Percentiles rank a stretch among this genome's conserved stretches.
phyloP scores from a whole-genome alignment of 2,329 filamentous ascomycete species.

The Arthrobotrys iridis region DNA sequence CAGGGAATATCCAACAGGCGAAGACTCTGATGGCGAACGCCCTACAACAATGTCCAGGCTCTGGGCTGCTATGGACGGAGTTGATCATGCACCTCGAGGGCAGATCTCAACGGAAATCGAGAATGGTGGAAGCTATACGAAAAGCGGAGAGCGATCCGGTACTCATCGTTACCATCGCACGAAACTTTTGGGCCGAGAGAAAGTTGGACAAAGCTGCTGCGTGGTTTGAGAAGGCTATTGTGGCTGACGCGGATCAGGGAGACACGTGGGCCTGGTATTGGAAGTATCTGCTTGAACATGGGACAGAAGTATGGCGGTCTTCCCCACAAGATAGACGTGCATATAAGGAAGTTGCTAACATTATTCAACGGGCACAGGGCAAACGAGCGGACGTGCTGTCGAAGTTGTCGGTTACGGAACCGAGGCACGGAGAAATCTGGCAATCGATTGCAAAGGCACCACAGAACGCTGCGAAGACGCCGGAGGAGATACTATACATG shows the following conservation, averaged over 20 bases:
- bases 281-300: conserved; percentile 90
- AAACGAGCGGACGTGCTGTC: conserved; percentile 84
- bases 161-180: conserved; percentile 88
- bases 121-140: conserved; percentile 92
- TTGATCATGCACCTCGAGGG: conserved; percentile 94
- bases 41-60: conserved; percentile 87
- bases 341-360: conserved; percentile 26
- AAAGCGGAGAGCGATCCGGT: conserved; percentile 92
- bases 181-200: conserved; percentile 95
- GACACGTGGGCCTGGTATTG: conserved; percentile 99
- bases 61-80: conserved; percentile 89
- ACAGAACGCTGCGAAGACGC: conserved; percentile 76
- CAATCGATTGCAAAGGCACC: conserved; percentile 86
- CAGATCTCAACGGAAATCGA: conserved; percentile 89
- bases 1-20: conserved; percentile 82
- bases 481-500: conserved; percentile 83
- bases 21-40: conserved; percentile 93
- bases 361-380: conserved; percentile 65
- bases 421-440: conserved; percentile 92
- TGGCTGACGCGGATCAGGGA: conserved; percentile 84
- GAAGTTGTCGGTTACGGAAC: conserved; percentile 85
- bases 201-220: conserved; percentile 91
- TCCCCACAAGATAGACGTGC: neutral
- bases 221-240: conserved; percentile 96
- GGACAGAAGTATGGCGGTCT: conserved; percentile 71